Conservation (phyloP, 306 rosid species). For the Prunus fruticosa region DNA sequence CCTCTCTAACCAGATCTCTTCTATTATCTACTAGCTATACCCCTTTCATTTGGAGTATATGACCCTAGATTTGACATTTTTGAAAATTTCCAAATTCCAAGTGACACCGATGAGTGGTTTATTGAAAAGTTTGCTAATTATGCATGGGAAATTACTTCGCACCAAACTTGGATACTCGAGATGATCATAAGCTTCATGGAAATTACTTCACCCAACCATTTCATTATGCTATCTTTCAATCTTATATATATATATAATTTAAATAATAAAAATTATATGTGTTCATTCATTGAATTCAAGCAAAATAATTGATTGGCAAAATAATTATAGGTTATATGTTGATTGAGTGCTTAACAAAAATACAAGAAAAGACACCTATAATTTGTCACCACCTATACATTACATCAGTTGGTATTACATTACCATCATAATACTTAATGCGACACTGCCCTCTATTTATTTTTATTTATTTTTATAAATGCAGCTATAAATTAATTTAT, state of each 20-base stretch:
- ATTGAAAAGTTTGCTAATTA: not conserved
- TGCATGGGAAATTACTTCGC: constrained; percentile 5
- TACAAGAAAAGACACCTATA: not conserved
- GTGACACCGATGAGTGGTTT: not conserved
- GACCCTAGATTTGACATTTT: not conserved
- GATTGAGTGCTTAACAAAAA: not conserved
- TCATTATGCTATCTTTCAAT: too few species aligned
- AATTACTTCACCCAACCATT: too few species aligned
- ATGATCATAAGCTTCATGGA: too few species aligned
- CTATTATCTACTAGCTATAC: not conserved
- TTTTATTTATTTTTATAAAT: not conserved
- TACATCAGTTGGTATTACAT: constrained; percentile 26
- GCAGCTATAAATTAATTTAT: not conserved
- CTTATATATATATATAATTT: too few species aligned
- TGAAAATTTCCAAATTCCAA: not conserved
- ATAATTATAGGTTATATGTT: not conserved
- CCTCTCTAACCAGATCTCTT: constrained; percentile 1
- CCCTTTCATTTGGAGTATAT: not conserved
- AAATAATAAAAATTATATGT: too few species aligned
- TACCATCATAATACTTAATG: constrained; percentile 2
- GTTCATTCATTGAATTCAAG: too few species aligned
- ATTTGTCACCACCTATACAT: not conserved
- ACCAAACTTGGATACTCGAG: not conserved
- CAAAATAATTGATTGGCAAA: too few species aligned
- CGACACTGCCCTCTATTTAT: not conserved